Conservation (phyloP, 2,329 filamentous ascomycete species). For the Cadophora sp. region DNA sequence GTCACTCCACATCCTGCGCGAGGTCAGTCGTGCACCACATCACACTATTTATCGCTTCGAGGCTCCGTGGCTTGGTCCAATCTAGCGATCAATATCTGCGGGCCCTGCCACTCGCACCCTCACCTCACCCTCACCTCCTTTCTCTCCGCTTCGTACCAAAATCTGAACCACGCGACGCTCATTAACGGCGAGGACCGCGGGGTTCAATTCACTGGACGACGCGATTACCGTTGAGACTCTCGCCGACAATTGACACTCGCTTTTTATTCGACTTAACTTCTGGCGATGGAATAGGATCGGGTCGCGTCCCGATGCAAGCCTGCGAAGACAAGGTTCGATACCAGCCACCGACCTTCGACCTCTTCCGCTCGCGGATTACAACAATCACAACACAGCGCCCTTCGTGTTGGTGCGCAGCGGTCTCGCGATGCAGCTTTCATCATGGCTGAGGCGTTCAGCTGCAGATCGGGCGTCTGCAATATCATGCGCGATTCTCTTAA, state of each 20-base stretch:
- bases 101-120: neutral
- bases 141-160: conserved; percentile 12
- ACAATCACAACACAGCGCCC: conserved; percentile 26
- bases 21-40: conserved; percentile 10
- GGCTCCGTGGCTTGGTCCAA: conserved; percentile 15
- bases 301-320: conserved; percentile 27
- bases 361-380: conserved; percentile 24
- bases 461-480: conserved; percentile 43
- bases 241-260: conserved; percentile 14
- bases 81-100: conserved; percentile 17
- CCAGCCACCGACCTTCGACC: conserved; percentile 30
- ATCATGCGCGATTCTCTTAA: conserved; percentile 50
- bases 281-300: conserved; percentile 35
- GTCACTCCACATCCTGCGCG: conserved; percentile 8
- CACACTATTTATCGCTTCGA: conserved; percentile 11
- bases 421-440: conserved; percentile 43
- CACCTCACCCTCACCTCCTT: conserved; percentile 15
- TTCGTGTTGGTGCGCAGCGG: conserved; percentile 28
- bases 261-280: neutral
- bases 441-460: conserved; percentile 41
- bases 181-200: conserved; percentile 17
- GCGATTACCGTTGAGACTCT: neutral
- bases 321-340: conserved; percentile 25
- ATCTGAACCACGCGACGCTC: conserved; percentile 21
- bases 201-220: conserved; percentile 2